Evolutionary conservation across 2,329 filamentous ascomycete species (phyloP), one percentile per base, ranked within the genome.

Genomic region (Alternaria sp.): DNA sequence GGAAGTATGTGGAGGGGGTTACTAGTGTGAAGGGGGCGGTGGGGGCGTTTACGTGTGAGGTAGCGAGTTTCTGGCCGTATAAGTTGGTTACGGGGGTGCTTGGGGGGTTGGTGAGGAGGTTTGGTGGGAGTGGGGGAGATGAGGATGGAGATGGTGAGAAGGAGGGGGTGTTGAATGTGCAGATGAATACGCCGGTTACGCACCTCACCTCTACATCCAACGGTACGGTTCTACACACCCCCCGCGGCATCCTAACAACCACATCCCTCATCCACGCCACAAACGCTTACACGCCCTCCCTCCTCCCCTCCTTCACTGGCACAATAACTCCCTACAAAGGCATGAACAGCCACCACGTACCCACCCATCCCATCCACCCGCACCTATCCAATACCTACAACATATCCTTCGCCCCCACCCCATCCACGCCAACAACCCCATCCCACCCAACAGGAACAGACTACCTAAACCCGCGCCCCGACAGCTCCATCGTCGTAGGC

Each of bases 341-440:
- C 5, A 41, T 41, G 37, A 41, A 41, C 37, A 41, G 37, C 37
- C 37, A 41, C 37, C 37, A 41, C 37, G 3, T 1, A 0, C 37
- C 37, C 5, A 3, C 37, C n/a, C 5, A 11, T 1, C 37, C 15
- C 37, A 41, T 41, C 15, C 0, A 3, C 28, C 71, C 73, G 4
- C 73, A 75, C 37, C 64, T 75, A 3, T 64, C 63, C 4, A 65
- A 67, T 23, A 76, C 71, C 9, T 78, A 77, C 63, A 76, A 75
- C 58, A 72, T 76, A 45, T 33, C 66, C 46, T 73, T 66, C 43
- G 58, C 60, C 33, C 30, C 28, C 1, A 30, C 28, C 5, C 28
- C 28, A 14, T 30, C 28, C 28, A 30, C n/a, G n/a, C n/a, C n/a
- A n/a, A n/a, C n/a, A n/a, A 30, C 28, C 5, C 28, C 28, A 14